Percentiles rank a stretch among this genome's conserved stretches.
phyloP scores from a whole-genome alignment of 305 asterid genomes.

The Plantago coronopus region DNA sequence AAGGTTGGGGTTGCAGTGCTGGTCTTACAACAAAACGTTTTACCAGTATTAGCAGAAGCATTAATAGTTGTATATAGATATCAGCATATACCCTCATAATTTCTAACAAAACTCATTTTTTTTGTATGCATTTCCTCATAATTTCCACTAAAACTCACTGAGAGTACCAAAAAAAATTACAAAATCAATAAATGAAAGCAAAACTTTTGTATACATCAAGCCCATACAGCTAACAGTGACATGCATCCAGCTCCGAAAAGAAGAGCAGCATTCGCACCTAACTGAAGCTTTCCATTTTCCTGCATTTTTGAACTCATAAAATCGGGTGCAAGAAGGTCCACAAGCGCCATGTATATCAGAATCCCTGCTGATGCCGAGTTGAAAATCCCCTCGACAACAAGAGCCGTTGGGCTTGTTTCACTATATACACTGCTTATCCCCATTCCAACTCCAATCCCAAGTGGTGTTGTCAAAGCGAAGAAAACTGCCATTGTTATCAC shows the following conservation, averaged over 20 bases:
- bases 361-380: constrained; percentile 53
- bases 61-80: too few relatives aligned
- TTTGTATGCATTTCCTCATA: too few relatives aligned
- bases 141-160: too few relatives aligned
- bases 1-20: too few relatives aligned
- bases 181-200: background rate
- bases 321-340: constrained; percentile 48
- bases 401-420: constrained; percentile 31
- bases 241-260: constrained; percentile 37
- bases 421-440: constrained; percentile 30
- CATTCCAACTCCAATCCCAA: constrained; percentile 29
- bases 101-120: too few relatives aligned
- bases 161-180: background rate
- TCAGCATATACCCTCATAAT: too few relatives aligned
- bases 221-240: constrained; percentile 46
- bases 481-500: constrained; percentile 30
- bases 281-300: constrained; percentile 27
- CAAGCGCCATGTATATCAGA: constrained; percentile 48
- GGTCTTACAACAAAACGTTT: too few relatives aligned
- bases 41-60: too few relatives aligned
- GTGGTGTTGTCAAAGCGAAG: constrained; percentile 42
- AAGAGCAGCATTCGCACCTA: constrained; percentile 31
- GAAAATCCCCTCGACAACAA: constrained; percentile 37
- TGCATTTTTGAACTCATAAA: constrained; percentile 42
- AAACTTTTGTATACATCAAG: background rate